phyloP scores from a whole-genome alignment of 768 basidiomycete species.

The Suillus spraguei region DNA sequence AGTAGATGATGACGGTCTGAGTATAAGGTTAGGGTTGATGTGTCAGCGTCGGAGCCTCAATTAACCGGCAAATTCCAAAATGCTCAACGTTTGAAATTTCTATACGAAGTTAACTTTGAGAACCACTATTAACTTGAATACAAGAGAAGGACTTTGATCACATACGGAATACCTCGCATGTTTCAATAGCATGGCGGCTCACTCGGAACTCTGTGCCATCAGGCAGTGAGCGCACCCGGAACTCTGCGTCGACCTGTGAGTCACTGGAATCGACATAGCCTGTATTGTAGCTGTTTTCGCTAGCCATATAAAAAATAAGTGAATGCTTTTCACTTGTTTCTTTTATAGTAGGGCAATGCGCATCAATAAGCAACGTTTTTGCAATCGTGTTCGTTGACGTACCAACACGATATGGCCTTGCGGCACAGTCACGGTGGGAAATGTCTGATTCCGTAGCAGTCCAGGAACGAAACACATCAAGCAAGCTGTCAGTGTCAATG shows the following conservation, averaged over 20 bases:
- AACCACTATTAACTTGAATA: not conserved
- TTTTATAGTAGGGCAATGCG: not conserved
- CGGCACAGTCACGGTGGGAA: constrained; percentile 4
- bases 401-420: not conserved
- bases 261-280: not conserved
- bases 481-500: not conserved
- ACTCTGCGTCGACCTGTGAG: constrained; percentile 47
- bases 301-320: not conserved
- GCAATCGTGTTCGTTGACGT: constrained; percentile 1
- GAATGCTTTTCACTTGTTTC: constrained; percentile 2
- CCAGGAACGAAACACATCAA: not conserved
- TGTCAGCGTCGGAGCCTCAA: too few relatives aligned
- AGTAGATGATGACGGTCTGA: too few relatives aligned
- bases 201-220: constrained; percentile 55
- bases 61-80: too few relatives aligned
- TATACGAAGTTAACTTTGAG: too few relatives aligned
- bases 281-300: not conserved
- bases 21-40: too few relatives aligned
- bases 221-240: constrained; percentile 54
- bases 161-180: constrained; percentile 69
- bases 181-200: constrained; percentile 47
- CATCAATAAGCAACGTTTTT: not conserved
- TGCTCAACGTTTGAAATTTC: too few relatives aligned
- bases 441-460: constrained; percentile 5
- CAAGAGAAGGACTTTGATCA: constrained; percentile 11